Base-by-base conservation (phyloP, 1,139 yeast species). In the Yamadazyma membranifaciens region DNA sequence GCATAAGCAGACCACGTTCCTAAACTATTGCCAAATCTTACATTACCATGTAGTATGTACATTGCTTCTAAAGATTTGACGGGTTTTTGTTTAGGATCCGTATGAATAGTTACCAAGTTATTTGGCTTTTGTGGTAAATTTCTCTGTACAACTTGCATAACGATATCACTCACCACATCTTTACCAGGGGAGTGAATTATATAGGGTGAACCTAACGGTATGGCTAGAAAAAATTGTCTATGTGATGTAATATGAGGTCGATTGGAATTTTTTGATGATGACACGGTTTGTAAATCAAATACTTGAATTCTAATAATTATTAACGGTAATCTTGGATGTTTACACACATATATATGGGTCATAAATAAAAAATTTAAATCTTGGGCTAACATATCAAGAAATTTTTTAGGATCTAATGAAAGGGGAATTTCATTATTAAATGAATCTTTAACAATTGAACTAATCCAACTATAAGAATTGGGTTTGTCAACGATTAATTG, bases 1-100 rank as follows among this genome's bases (percentile, higher is more conserved):
- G 92, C 89, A 56, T 84, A 86, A 0, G 81, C 75, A 0, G 78
- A 57, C 94, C 94, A 86, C 4, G 78, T 69, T 0, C 89, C 92
- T 42, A 81, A 55, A 20, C 87, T 71, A 32, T 73, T 64, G 1
- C 81, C 69, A 49, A 75, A 77, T 40, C 89, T 63, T 0, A 87
- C 78, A 27, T 71, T 71, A 4, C 91, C 91, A 43, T 77, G 73
- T 10, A 81, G 54, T 2, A 80, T 67, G 41, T 75, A 73, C 67
- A 81, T 73, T 0, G 83, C 63, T 34, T 74, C 75, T 22, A 81
- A 56, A 1, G 83, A 77, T 36, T 73, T 63, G 2, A 82, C 67
- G 0, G 88, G 80, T 13, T 67, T 61, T 31, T 74, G 78, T 3
- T 61, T 55, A 4, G 47, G 43, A 9, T 56, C 51, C 0, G 65